Evolutionary conservation across 331 rosid species (phyloP).

Genomic region (Telfairia occidentalis): DNA sequence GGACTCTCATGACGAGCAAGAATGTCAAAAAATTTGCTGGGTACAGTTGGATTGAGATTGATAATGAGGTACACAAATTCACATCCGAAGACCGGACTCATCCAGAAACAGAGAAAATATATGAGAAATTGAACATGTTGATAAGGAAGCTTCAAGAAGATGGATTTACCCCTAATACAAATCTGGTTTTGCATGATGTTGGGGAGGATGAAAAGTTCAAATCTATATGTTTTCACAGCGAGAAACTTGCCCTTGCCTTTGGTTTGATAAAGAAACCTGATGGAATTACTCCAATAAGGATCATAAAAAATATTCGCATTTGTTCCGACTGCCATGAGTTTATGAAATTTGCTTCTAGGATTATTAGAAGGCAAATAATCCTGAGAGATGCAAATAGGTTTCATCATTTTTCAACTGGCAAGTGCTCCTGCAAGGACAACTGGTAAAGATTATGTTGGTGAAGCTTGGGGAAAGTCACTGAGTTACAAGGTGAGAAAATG

Average conservation of each 20-base stretch:
- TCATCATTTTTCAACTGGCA: slow-evolving; percentile 18
- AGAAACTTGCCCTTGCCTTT: slow-evolving; percentile 24
- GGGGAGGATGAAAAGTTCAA: slow-evolving; percentile 20
- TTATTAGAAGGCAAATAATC: slow-evolving; percentile 14
- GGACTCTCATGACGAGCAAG: slow-evolving; percentile 19
- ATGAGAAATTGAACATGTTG: slow-evolving; percentile 9
- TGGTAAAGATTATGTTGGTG: not conserved
- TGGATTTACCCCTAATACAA: slow-evolving; percentile 22
- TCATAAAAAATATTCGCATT: slow-evolving; percentile 19
- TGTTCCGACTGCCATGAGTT: slow-evolving; percentile 19
- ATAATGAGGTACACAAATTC: slow-evolving; percentile 16
- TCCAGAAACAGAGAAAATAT: slow-evolving; percentile 18
- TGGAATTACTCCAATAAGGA: slow-evolving; percentile 16
- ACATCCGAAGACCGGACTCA: slow-evolving; percentile 20
- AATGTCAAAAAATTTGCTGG: slow-evolving; percentile 19
- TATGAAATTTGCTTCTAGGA: slow-evolving; percentile 21
- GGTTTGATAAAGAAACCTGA: slow-evolving; percentile 17
- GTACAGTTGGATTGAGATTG: slow-evolving; percentile 28
- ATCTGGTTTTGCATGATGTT: slow-evolving; percentile 19
- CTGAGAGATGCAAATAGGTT: slow-evolving; percentile 24
- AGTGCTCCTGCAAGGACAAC: slow-evolving; percentile 18
- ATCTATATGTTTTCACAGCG: slow-evolving; percentile 20
- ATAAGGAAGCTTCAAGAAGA: slow-evolving; percentile 13
- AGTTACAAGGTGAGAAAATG: not conserved
- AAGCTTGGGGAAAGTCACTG: not conserved